A percentile compares a stretch with the other conserved stretches of the same genome.
These are phyloP conservation scores for Caryopteris hybrid DNA, from an alignment of 305 asterid species.

Conservation along the genomic window DNA sequence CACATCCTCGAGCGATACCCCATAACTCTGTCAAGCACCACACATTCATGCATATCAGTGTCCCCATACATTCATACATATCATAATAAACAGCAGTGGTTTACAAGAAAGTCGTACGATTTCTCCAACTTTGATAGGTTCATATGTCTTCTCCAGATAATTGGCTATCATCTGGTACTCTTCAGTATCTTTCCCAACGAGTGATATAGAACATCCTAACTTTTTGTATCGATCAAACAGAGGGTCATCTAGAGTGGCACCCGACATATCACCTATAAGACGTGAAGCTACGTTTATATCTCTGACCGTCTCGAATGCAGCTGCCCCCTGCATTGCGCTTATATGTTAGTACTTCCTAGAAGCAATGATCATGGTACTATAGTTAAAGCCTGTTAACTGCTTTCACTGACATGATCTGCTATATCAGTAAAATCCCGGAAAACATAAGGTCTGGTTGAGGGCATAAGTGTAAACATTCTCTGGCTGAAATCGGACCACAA, in stretches of 20 bases:
- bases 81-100: background rate
- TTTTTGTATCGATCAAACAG: conserved; percentile 64
- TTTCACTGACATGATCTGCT: conserved; percentile 68
- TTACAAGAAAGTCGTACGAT: conserved; percentile 34
- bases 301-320: conserved; percentile 62
- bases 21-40: conserved; percentile 69
- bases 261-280: conserved; percentile 72
- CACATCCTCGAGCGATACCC: conserved; percentile 54
- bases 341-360: background rate
- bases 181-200: conserved; percentile 46
- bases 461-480: conserved; percentile 73
- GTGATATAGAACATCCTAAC: conserved; percentile 55
- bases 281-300: conserved; percentile 80
- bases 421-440: conserved; percentile 50
- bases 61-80: too few species aligned
- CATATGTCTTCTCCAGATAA: conserved; percentile 77
- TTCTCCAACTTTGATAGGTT: conserved; percentile 74
- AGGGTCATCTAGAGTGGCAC: conserved; percentile 71
- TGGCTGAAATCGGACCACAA: conserved; percentile 66
- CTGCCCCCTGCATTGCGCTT: conserved; percentile 53
- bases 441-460: conserved; percentile 60
- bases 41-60: too few species aligned
- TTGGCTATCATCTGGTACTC: conserved; percentile 75
- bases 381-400: background rate
- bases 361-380: background rate